Percentiles rank a stretch among this genome's conserved stretches.
Evolutionary conservation across 352 stramenopile species (phyloP).

Genomic region (Phytopythium litorale): DNA sequence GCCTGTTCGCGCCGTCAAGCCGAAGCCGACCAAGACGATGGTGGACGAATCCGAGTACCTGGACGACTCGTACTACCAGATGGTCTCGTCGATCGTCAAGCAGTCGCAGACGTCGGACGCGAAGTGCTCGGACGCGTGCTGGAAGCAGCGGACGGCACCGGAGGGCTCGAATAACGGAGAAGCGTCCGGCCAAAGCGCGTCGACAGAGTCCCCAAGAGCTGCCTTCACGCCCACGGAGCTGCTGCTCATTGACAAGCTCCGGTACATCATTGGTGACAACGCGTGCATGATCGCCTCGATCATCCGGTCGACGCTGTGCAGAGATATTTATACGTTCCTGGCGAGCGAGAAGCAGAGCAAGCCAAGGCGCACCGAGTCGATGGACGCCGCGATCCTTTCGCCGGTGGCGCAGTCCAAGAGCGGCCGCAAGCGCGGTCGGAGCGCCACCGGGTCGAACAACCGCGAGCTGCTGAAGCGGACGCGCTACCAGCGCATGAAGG

Average conservation of each 20-base stretch:
- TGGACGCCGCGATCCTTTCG: constrained; percentile 34
- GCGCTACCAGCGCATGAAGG: constrained; percentile 58
- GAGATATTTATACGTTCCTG: constrained; percentile 50
- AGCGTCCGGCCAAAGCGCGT: background rate
- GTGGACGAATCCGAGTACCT: constrained; percentile 61
- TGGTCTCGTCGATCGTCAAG: constrained; percentile 42
- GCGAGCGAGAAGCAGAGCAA: constrained; percentile 35
- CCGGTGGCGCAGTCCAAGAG: constrained; percentile 31
- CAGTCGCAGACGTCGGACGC: constrained; percentile 25
- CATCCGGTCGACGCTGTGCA: constrained; percentile 50
- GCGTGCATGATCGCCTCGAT: constrained; percentile 63
- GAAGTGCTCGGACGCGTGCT: constrained; percentile 38
- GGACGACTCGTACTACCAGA: constrained; percentile 47
- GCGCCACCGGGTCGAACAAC: constrained; percentile 48
- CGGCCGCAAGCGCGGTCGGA: constrained; percentile 39
- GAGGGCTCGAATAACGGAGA: background rate
- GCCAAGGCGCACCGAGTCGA: constrained; percentile 12
- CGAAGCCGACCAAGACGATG: constrained; percentile 21
- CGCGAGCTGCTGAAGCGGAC: constrained; percentile 58
- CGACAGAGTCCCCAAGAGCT: constrained; percentile 10
- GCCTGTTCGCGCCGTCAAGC: constrained; percentile 16
- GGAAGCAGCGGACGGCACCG: constrained; percentile 19
- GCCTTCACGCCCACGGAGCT: constrained; percentile 34
- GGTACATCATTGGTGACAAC: constrained; percentile 53
- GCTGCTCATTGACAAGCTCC: constrained; percentile 53